Evolutionary conservation across 371 early-diverging fungal genomes (phyloP), one percentile per base, ranked within the genome.

Genomic region (Homolaphlyctis polyrhiza): DNA sequence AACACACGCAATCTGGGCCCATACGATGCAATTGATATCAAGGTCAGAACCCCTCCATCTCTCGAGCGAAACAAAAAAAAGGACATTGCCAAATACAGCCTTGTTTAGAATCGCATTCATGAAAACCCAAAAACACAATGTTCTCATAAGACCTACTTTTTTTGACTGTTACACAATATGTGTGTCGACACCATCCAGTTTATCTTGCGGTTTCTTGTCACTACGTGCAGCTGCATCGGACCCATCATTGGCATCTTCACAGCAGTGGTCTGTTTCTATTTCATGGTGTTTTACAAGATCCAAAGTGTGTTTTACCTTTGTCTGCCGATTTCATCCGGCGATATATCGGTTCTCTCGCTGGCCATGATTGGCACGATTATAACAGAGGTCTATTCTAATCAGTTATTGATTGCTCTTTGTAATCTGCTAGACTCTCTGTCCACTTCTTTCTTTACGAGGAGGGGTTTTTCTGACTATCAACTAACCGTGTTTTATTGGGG

Each of bases 221-320:
- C 66, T n/a, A 47, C 75, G n/a, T 58, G 65, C 35, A 78, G 71
- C 1, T 35, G 47, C 13, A 47, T 71, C 16, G 81, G 74, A 1
- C 66, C 72, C 4, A 59, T 71, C 0, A 64, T 73, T 28, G 73
- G 73, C 57, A 65, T 64, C 60, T 66, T 68, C 35, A 43, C 77
- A 23, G 39, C 68, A 16, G 27, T 47, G n/a, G 30, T 72, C 14
- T 68, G 66, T 27, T 36, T 68, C n/a, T 81, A 78, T 66, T 77
- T 68, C 64, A 60, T 78, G 36, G 57, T 76, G 29, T 75, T 77
- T 36, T 81, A 64, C 70, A 78, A 81, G 55, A 69, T 62, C 1
- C 76, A 81, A 45, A 61, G 61, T 29, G 54, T 66, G 27, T 60
- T 77, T 29, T 71, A 62, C 25, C 49, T 75, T 28, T 34, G 74